A percentile compares a stretch with the other conserved stretches of the same genome.
Conservation (phyloP, 805 yeast genomes). For the Metschnikowia santaceciliae region DNA sequence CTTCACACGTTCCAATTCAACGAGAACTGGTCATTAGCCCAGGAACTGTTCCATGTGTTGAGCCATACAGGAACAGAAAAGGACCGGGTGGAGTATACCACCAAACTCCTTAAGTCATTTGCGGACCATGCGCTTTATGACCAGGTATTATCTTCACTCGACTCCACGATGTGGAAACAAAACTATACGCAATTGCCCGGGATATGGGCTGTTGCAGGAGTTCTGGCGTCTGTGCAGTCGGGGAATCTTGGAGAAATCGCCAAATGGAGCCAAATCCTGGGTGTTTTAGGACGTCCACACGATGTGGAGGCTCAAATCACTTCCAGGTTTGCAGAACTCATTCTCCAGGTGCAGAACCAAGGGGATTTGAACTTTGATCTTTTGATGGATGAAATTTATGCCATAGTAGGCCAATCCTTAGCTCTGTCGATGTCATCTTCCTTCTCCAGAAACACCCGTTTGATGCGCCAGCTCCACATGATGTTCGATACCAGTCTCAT, state of each 20-base stretch:
- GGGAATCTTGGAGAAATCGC: constrained; percentile 50
- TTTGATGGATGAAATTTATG: constrained; percentile 49
- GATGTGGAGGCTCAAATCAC: constrained; percentile 53
- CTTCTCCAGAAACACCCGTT: constrained; percentile 32
- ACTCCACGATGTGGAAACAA: constrained; percentile 24
- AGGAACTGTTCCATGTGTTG: constrained; percentile 73
- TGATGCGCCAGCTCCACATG: constrained; percentile 37
- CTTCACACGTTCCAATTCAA: constrained; percentile 77
- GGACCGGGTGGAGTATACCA: constrained; percentile 34
- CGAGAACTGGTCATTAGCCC: constrained; percentile 83
- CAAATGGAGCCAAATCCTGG: constrained; percentile 58
- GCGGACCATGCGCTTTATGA: constrained; percentile 75
- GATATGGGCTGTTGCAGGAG: constrained; percentile 64
- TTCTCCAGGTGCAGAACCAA: constrained; percentile 40
- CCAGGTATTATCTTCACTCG: constrained; percentile 52
- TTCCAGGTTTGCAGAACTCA: constrained; percentile 62
- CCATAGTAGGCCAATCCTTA: constrained; percentile 57
- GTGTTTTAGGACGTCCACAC: constrained; percentile 37
- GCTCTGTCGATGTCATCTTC: constrained; percentile 36
- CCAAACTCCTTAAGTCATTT: constrained; percentile 64
- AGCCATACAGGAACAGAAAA: constrained; percentile 35
- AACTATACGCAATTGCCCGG: constrained; percentile 31
- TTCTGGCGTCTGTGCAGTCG: constrained; percentile 68
- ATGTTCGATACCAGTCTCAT: constrained; percentile 33
- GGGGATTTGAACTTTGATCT: constrained; percentile 31